Percentiles rank a stretch among this genome's conserved stretches.
Evolutionary conservation across 768 basidiomycete species (phyloP).

Genomic region (Galerina sulciceps): DNA sequence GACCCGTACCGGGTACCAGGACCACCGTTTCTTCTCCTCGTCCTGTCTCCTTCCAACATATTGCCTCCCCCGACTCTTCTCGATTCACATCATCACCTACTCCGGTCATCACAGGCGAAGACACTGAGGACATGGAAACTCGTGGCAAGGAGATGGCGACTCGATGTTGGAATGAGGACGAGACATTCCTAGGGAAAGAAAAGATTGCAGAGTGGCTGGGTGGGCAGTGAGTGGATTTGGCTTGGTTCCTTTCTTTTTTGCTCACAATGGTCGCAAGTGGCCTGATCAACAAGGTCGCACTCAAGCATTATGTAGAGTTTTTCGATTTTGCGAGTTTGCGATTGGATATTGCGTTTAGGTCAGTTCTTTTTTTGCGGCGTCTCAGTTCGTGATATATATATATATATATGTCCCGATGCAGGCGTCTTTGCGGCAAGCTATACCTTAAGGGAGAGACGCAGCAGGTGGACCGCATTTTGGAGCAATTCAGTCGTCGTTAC

Average conservation of each 20-base stretch:
- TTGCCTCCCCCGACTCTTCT: conserved; percentile 52
- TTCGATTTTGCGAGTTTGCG: conserved; percentile 87
- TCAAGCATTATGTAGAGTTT: conserved; percentile 82
- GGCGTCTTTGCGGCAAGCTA: conserved; percentile 88
- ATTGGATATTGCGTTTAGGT: conserved; percentile 92
- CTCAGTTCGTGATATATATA: background rate
- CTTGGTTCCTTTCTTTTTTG: conserved; percentile 6
- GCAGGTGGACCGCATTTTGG: conserved; percentile 95
- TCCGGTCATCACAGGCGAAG: conserved; percentile 44
- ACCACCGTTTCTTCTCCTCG: conserved; percentile 27
- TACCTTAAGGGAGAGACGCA: conserved; percentile 97
- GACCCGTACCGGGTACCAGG: background rate
- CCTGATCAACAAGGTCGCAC: conserved; percentile 71
- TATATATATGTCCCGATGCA: conserved; percentile 30
- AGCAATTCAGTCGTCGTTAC: conserved; percentile 87
- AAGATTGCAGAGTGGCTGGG: conserved; percentile 98
- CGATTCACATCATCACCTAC: conserved; percentile 52
- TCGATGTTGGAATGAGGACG: conserved; percentile 87
- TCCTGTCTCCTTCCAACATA: conserved; percentile 53
- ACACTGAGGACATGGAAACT: conserved; percentile 58
- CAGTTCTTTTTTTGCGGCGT: conserved; percentile 16
- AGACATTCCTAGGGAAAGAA: conserved; percentile 79
- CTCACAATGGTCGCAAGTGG: conserved; percentile 49
- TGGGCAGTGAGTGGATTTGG: conserved; percentile 67
- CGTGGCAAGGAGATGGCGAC: conserved; percentile 75